These are phyloP conservation scores for Mrakia gelida DNA, from an alignment of 768 basidiomycete species.

Conservation along the genomic window DNA sequence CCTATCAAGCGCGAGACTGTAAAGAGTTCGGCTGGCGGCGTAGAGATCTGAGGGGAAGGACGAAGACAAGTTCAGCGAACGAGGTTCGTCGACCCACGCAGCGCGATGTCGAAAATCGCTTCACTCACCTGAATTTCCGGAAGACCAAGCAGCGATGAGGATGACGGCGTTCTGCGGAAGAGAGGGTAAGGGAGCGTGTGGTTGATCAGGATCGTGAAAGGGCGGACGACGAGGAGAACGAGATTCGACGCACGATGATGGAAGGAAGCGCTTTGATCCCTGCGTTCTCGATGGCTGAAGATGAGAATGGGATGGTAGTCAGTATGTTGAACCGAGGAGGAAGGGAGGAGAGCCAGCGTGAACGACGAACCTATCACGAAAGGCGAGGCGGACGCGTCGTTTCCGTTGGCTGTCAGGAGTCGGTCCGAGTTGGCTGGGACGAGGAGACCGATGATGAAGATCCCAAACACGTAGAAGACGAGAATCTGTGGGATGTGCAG, in stretches of 20 bases:
- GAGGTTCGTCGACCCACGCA: not conserved
- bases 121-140: conserved; percentile 38
- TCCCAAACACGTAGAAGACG: conserved; percentile 37
- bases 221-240: not conserved
- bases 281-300: conserved; percentile 33
- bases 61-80: conserved; percentile 39
- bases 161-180: conserved; percentile 41
- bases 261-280: not conserved
- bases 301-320: not conserved
- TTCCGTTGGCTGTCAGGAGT: conserved; percentile 33
- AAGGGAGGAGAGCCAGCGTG: too few relatives aligned
- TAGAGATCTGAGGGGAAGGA: conserved; percentile 41
- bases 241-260: not conserved
- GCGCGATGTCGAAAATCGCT: too few relatives aligned
- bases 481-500: conserved; percentile 30
- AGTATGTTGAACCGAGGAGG: not conserved
- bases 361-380: conserved; percentile 35
- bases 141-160: conserved; percentile 45
- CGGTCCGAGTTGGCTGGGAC: conserved; percentile 37
- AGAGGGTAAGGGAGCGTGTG: not conserved
- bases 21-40: conserved; percentile 40
- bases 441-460: conserved; percentile 43
- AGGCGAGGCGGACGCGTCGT: conserved; percentile 42
- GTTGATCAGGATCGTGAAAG: not conserved
- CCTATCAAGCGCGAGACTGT: conserved; percentile 41